Conservation (phyloP, 2,329 filamentous ascomycete genomes). For the Calonectria pteridis region DNA sequence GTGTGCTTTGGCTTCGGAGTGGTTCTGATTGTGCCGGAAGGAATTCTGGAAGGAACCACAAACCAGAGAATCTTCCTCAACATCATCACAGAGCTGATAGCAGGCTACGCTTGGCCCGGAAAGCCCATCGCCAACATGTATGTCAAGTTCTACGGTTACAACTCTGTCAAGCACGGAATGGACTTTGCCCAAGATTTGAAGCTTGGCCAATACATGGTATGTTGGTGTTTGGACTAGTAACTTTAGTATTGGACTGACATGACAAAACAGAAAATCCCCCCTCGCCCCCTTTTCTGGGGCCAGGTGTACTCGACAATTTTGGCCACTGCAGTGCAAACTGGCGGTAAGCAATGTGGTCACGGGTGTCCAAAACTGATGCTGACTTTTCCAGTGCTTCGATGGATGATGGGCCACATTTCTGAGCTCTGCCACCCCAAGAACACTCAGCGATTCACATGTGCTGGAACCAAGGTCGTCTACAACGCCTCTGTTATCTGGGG, state of each 20-base stretch:
- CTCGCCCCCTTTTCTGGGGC: conserved; percentile 17
- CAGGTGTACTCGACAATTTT: conserved; percentile 19
- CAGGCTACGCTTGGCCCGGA: conserved; percentile 25
- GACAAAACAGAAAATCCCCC: conserved; percentile 14
- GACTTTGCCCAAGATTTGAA: conserved; percentile 28
- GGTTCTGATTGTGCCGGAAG: conserved; percentile 19
- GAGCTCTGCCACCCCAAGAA: conserved; percentile 19
- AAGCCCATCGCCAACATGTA: conserved; percentile 29
- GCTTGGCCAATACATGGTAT: conserved; percentile 25
- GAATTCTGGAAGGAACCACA: conserved; percentile 23
- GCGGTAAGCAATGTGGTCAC: neutral
- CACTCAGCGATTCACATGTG: conserved; percentile 21
- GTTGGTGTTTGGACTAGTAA: neutral
- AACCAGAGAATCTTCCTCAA: conserved; percentile 29
- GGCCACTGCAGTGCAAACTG: conserved; percentile 19
- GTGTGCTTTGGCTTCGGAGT: conserved; percentile 23
- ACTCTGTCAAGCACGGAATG: conserved; percentile 27
- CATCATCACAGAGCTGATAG: conserved; percentile 21
- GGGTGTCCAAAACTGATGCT: neutral
- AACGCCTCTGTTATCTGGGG: conserved; percentile 27
- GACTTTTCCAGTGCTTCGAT: conserved; percentile 15
- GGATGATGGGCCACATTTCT: conserved; percentile 23
- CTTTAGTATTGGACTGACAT: neutral
- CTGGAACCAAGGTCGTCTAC: conserved; percentile 22
- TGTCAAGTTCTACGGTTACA: conserved; percentile 27